Evolutionary conservation across 2,329 filamentous ascomycete genomes (phyloP).

Genomic region (Mariannaea elegans): DNA sequence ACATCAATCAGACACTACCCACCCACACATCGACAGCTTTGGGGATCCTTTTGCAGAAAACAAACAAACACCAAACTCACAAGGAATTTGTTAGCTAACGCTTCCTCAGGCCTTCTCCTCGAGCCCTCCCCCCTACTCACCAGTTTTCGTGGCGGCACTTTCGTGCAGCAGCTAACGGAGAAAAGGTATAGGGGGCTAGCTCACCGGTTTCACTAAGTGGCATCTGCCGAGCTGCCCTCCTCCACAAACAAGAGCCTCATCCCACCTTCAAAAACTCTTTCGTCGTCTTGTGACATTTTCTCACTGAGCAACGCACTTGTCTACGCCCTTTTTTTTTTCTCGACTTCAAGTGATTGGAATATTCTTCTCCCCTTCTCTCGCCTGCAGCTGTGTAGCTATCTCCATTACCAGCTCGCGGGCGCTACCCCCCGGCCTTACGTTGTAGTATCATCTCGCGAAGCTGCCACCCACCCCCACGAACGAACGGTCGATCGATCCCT

Average conservation of each 20-base stretch:
- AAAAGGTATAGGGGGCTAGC: too few relatives aligned
- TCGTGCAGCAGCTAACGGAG: too few relatives aligned
- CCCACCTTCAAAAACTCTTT: too few relatives aligned
- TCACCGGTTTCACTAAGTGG: too few relatives aligned
- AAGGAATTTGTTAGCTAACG: too few relatives aligned
- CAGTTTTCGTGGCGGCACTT: too few relatives aligned
- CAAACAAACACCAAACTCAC: background rate
- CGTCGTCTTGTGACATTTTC: conserved; percentile 25
- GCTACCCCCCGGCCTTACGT: background rate
- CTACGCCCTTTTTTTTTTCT: background rate
- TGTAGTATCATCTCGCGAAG: background rate
- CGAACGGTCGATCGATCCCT: background rate
- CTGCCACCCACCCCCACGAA: background rate
- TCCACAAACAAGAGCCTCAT: too few relatives aligned
- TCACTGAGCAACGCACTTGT: background rate
- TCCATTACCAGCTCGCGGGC: conserved; percentile 2
- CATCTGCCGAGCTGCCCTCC: too few relatives aligned
- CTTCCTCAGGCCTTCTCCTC: background rate
- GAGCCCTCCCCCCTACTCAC: too few relatives aligned
- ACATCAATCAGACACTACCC: conserved; percentile 13
- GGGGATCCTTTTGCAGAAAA: background rate
- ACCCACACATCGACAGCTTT: conserved; percentile 7
- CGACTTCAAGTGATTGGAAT: too few relatives aligned
- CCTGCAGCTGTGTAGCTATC: background rate
- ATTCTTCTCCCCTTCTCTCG: background rate